Percentiles rank a stretch among this genome's conserved stretches.
Conservation (phyloP, 2,329 filamentous ascomycete genomes). For the Westerdykella ornata region DNA sequence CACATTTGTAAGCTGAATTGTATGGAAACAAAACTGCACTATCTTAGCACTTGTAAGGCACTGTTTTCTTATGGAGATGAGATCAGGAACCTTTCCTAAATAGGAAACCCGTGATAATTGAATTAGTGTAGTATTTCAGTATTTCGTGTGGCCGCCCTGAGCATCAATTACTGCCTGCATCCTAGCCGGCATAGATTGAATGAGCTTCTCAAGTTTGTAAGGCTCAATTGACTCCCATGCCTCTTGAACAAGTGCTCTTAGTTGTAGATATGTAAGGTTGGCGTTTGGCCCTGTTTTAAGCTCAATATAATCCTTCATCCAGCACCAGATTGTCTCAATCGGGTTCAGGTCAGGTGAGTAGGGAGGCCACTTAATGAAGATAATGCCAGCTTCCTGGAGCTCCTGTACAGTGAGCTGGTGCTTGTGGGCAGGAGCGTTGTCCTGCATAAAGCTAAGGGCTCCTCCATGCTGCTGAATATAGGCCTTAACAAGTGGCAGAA, state of each 20-base stretch:
- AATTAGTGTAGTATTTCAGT: neutral
- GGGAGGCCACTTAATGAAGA: slow-evolving; percentile 2
- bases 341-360: slow-evolving; percentile 8
- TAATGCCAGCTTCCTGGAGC: neutral
- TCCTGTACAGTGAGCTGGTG: neutral
- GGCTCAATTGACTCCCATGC: slow-evolving; percentile 1
- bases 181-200: slow-evolving; percentile 1
- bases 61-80: too few relatives aligned
- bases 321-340: slow-evolving; percentile 6
- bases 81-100: neutral
- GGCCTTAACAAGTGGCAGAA: slow-evolving; percentile 6
- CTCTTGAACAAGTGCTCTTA: neutral
- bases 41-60: too few relatives aligned
- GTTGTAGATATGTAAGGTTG: neutral
- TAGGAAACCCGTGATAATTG: neutral
- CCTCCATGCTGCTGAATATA: slow-evolving; percentile 1
- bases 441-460: slow-evolving; percentile 6
- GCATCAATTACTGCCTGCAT: slow-evolving; percentile 5
- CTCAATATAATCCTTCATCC: slow-evolving; percentile 8
- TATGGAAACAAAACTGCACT: too few relatives aligned
- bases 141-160: neutral
- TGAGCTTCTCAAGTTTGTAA: neutral
- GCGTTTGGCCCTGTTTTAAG: neutral
- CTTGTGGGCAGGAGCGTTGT: slow-evolving; percentile 4
- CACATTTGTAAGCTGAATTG: too few relatives aligned